These are phyloP conservation scores for Euphorbia tirucalli DNA, from an alignment of 345 rosid species.

Conservation along the genomic window DNA sequence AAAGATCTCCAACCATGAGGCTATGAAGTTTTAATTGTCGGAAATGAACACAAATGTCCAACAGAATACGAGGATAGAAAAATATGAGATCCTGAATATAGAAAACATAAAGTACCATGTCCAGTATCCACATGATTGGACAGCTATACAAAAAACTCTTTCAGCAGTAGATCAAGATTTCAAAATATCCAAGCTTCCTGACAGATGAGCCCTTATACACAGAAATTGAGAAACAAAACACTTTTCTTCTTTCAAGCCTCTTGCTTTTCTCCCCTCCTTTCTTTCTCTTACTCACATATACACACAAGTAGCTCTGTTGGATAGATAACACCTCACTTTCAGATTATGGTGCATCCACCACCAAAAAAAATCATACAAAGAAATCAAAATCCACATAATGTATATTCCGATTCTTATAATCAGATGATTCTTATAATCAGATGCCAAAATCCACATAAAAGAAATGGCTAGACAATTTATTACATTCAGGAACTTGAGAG, in stretches of 20 bases:
- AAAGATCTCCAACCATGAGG: background rate
- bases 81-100: background rate
- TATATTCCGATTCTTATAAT: too few species aligned
- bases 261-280: too few species aligned
- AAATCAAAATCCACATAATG: conserved; percentile 4
- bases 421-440: too few species aligned
- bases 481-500: background rate
- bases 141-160: background rate
- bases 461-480: background rate
- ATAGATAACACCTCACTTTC: too few species aligned
- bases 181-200: too few species aligned
- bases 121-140: background rate
- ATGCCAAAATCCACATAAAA: too few species aligned
- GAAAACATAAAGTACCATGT: background rate
- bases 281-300: too few species aligned
- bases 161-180: background rate
- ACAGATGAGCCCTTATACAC: too few species aligned
- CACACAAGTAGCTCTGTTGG: too few species aligned
- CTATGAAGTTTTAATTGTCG: background rate
- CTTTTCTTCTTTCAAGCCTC: too few species aligned
- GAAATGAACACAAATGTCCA: background rate
- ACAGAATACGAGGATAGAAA: background rate
- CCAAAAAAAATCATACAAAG: background rate
- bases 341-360: background rate
- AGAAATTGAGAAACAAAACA: too few species aligned